Evolutionary conservation across 2,329 filamentous ascomycete species (phyloP), one percentile per base, ranked within the genome.

Genomic region (Phaeosphaeriaceae sp.): DNA sequence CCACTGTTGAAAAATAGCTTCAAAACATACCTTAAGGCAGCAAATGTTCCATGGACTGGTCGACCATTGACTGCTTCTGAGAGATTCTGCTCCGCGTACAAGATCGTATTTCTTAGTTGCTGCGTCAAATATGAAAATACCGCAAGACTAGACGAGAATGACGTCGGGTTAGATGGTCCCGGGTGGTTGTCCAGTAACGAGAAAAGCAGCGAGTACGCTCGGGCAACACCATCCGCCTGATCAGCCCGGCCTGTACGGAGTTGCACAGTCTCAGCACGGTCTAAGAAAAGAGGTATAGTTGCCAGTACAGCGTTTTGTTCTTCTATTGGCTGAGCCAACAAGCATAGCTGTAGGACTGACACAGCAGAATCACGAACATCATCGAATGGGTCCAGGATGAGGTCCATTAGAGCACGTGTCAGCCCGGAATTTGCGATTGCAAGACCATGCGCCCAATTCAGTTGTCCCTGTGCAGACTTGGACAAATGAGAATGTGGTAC

Each of bases 331-430:
- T 66, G 40, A 6, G 68, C 59, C 9, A 58, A 52, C 6, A 72
- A 42, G 37, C 61, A 68, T 4, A 73, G 46, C 26, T 66, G 68
- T 17, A 86, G 64, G 5, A 82, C 70, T 12, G 70, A 67, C 12
- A 80, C 71, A 6, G 83, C 75, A 1, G 73, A 75, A 38, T 76
- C 84, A 58, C 93, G 83, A 4, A 97, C 89, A 71, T 99, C 94
- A 48, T 97, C 94, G 64, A 96, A 99, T 0, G 93, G 90, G 63
- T 99, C 90, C 66, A 96, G 79, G 6, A 96, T 74, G 17, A 96
- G 82, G 69, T 96, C 91, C 12, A 92, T 76, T 6, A 97, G 76
- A 4, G 86, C 78, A 39, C 88, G 80, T 9, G 84, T 73, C 76
- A 87, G 42, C 3, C 58, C 56, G 1, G 39, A 9, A 42, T 69